Evolutionary conservation across 2,329 filamentous ascomycete genomes (phyloP), one percentile per base, ranked within the genome.

Genomic region (Microsporum canis): DNA sequence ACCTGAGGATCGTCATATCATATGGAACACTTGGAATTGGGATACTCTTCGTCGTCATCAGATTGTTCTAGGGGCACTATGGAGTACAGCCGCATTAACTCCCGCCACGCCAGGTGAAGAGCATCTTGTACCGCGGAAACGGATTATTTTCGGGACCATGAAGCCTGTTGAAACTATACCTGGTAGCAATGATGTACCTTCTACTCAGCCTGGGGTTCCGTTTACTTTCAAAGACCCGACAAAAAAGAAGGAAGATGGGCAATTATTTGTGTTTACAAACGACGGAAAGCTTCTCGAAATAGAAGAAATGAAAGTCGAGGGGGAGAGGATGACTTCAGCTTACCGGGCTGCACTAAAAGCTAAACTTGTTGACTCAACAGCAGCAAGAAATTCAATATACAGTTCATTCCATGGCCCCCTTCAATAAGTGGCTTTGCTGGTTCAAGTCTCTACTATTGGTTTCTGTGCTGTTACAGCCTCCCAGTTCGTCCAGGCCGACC

Each of bases 31-130:
- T 2, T 84, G 83, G 78, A 75, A 75, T 0, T 74, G 78, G n/a
- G 72, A 77, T 2, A 78, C 83, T 0, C 79, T 91, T 14, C 69
- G 75, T 4, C 77, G 80, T 3, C 79, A 82, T 3, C 76, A 82
- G 58, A 78, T 80, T 6, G 84, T 86, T 0, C 75, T 92, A 12
- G 85, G 85, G 0, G 76, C 83, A 3, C 71, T 89, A 4, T 95
- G 89, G 88, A 86, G 75, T 62, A 71, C 67, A 49, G 72, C 72
- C 34, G 12, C 34, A 6, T 34, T 34, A 7, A 31, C 39, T 6
- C 34, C 36, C 14, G 10, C 34, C 4, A 29, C 7, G 6, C 34
- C 17, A 2, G 29, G 38, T 27, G 64, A 38, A 65, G 61, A 14
- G 49, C 58, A 31, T 56, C 70, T 71, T 29, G 64, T 69, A 10